These are phyloP conservation scores for Raphidocelis subcapitata DNA, from an alignment of 139 green algal genomes.

Conservation along the genomic window DNA sequence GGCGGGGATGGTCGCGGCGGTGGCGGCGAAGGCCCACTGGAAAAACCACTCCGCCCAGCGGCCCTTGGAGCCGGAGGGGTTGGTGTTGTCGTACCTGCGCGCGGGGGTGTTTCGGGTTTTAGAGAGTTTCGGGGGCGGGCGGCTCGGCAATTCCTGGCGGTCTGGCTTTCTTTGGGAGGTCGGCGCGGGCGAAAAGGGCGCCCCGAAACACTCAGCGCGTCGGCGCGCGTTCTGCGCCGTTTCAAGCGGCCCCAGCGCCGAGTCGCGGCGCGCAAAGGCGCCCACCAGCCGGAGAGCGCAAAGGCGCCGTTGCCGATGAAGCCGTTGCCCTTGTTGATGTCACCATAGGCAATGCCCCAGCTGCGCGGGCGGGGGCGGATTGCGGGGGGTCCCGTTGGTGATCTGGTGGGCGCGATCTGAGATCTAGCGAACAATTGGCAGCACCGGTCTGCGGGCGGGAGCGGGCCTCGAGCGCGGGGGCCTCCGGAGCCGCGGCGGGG, in stretches of 20 bases:
- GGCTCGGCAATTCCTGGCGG: too few species aligned
- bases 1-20: constrained; percentile 66
- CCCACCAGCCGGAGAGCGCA: constrained; percentile 29
- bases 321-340: constrained; percentile 38
- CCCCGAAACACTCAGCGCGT: too few species aligned
- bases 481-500: neutral
- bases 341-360: constrained; percentile 71
- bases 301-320: constrained; percentile 65
- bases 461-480: too few species aligned
- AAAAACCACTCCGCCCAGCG: constrained; percentile 61
- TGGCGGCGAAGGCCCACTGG: constrained; percentile 76
- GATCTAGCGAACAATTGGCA: too few species aligned
- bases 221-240: too few species aligned
- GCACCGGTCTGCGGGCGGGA: too few species aligned
- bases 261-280: too few species aligned
- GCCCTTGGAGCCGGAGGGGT: neutral
- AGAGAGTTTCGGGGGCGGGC: neutral
- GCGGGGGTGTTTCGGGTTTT: neutral
- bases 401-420: too few species aligned
- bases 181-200: too few species aligned
- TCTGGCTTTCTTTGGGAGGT: too few species aligned
- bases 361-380: constrained; percentile 14
- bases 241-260: too few species aligned
- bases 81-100: neutral
- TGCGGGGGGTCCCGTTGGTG: too few species aligned